A percentile compares a stretch with the other conserved stretches of the same genome.
phyloP scores from a whole-genome alignment of 768 basidiomycete species.

The Thelephora ganbajun region DNA sequence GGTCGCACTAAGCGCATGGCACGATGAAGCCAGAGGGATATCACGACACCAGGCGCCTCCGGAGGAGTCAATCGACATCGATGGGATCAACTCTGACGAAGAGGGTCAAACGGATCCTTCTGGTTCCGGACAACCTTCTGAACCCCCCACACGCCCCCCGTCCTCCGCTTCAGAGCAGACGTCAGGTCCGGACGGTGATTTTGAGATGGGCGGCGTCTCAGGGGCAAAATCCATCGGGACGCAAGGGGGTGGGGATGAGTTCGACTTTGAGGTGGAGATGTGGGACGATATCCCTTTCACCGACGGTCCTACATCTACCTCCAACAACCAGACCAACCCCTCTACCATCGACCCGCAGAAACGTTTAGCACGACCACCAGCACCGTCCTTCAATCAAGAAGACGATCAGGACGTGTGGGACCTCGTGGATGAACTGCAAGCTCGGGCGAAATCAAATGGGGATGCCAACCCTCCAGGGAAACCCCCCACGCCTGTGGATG shows the following conservation, averaged over 20 bases:
- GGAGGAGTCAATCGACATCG: slow-evolving; percentile 16
- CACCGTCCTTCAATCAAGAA: slow-evolving; percentile 9
- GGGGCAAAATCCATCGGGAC: slow-evolving; percentile 27
- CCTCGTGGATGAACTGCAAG: slow-evolving; percentile 43
- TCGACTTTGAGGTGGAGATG: slow-evolving; percentile 25
- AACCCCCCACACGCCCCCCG: slow-evolving; percentile 6
- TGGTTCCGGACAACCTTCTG: slow-evolving; percentile 1
- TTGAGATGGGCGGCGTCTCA: slow-evolving; percentile 37
- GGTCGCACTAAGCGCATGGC: slow-evolving; percentile 67
- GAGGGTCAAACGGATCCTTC: slow-evolving; percentile 2
- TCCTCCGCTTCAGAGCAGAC: slow-evolving; percentile 6
- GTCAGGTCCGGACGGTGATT: slow-evolving; percentile 26
- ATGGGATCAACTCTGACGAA: slow-evolving; percentile 14
- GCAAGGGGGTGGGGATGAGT: slow-evolving; percentile 8
- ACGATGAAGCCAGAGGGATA: slow-evolving; percentile 46
- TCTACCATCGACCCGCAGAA: not conserved
- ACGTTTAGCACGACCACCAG: not conserved
- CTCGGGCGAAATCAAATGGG: slow-evolving; percentile 8
- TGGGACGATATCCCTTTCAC: slow-evolving; percentile 19
- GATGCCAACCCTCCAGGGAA: slow-evolving; percentile 2
- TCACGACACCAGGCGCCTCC: slow-evolving; percentile 19
- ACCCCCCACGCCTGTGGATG: slow-evolving; percentile 15
- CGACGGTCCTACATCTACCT: slow-evolving; percentile 2
- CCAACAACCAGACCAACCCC: slow-evolving; percentile 1
- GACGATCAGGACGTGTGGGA: slow-evolving; percentile 68